Evolutionary conservation across 1,284 basidiomycete genomes (phyloP), one percentile per base, ranked within the genome.

Genomic region (Rhodotorula glutinis): DNA sequence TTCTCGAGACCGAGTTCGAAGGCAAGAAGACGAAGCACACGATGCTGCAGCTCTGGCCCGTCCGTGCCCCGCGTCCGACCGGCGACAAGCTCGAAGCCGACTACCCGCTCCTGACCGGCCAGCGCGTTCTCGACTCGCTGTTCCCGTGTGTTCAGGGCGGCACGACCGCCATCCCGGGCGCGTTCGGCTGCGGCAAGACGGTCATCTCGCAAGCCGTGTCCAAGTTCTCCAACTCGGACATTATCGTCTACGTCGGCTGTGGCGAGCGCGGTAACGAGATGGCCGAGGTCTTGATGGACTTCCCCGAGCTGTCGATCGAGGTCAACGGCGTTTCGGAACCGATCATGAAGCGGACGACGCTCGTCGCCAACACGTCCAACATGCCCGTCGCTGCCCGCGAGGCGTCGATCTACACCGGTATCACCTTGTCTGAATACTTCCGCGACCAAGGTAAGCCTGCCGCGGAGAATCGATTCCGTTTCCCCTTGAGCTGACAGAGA

Each of bases 311-410:
- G 55, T 92, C 90, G 3, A 90, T 98, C 85, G 91, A 92, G 68
- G 82, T 92, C 66, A 88, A 92, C 75, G 84, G 84, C 66, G 90
- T 92, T 66, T 89, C 97, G 85, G 95, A 98, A 80, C 96, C 96
- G 49, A 98, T 99, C 84, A 99, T 99, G 96, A 98, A 98, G 82
- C 94, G 96, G 71, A 98, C 96, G 2, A 94, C 95, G 4, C 87
- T 99, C 44, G 95, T 99, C 68, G 96, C 96, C 75, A 99, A 99
- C 80, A 99, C 96, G 2, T 98, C 95, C 66, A 98, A 99, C 83
- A 99, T 99, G 96, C 96, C 96, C 75, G 96, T 99, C 76, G 96
- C 96, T 46, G 96, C 96, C 47, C 92, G 96, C 77, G 96, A 99
- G 82, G 96, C 96, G 9, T 98, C 95, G 53, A 98, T 99, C 79